A percentile compares a stretch with the other conserved stretches of the same genome.
Conservation (phyloP, 2,329 filamentous ascomycete species). For the Tolypocladium ophioglossoides region DNA sequence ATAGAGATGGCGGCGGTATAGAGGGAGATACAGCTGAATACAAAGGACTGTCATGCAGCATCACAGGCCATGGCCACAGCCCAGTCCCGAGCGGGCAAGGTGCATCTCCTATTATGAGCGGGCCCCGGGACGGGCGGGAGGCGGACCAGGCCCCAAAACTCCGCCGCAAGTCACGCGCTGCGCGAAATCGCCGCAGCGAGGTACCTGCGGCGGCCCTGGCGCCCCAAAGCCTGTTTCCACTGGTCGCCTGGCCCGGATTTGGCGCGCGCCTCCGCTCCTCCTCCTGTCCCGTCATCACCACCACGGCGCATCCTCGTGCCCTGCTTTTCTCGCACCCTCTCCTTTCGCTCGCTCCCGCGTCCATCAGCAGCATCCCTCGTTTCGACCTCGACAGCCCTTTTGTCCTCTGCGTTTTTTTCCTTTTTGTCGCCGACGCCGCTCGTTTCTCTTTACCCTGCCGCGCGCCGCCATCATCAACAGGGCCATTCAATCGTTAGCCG, state of each 20-base stretch:
- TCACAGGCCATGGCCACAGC: no score
- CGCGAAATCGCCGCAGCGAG: not conserved
- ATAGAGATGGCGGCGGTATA: not conserved
- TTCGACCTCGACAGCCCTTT: not conserved
- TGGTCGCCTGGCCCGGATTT: conserved; percentile 1
- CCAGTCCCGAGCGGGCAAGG: not conserved
- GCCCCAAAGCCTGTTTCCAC: not conserved
- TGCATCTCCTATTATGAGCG: not conserved
- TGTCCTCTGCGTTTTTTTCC: not conserved
- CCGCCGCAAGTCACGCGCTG: conserved; percentile 1
- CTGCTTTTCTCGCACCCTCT: not conserved
- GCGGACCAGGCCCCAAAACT: no score
- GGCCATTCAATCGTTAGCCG: not conserved
- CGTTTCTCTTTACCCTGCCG: not conserved
- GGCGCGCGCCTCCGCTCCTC: conserved; percentile 1
- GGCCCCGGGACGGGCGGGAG: not conserved
- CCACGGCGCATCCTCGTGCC: not conserved
- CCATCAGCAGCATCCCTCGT: not conserved
- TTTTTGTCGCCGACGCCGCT: not conserved
- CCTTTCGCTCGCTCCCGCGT: not conserved
- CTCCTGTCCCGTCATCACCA: not conserved
- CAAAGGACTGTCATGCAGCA: not conserved
- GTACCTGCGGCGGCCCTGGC: not conserved
- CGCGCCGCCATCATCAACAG: not conserved
- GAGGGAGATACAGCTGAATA: not conserved